Evolutionary conservation across 106 monocot genomes (phyloP).

Genomic region (Dioscorea dumetorum): DNA sequence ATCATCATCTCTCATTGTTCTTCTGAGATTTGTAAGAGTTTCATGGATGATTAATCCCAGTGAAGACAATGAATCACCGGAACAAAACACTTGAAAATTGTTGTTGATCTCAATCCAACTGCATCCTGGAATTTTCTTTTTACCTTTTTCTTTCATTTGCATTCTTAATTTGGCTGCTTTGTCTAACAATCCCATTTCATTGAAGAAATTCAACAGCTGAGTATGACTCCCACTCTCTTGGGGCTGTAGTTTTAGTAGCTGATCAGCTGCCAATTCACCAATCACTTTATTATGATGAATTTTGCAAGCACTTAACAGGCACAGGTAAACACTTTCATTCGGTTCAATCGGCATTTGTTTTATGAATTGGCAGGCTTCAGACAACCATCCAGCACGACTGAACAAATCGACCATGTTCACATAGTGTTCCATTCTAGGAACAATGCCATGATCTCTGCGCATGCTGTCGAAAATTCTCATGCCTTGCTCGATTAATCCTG

Average conservation of each 20-base stretch:
- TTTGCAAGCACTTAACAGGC: slow-evolving; percentile 37
- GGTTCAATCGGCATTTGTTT: slow-evolving; percentile 13
- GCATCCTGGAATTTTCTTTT: slow-evolving; percentile 48
- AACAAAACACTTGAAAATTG: slow-evolving; percentile 34
- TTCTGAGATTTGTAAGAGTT: slow-evolving; percentile 18
- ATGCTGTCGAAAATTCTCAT: slow-evolving; percentile 23
- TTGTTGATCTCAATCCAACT: slow-evolving; percentile 50
- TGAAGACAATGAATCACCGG: slow-evolving; percentile 30
- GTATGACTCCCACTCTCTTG: slow-evolving; percentile 24
- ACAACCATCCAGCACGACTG: slow-evolving; percentile 30
- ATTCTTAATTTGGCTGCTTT: slow-evolving; percentile 26
- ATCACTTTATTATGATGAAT: slow-evolving; percentile 9
- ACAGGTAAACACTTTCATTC: slow-evolving; percentile 26
- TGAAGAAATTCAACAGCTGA: slow-evolving; percentile 39
- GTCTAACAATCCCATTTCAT: slow-evolving; percentile 29
- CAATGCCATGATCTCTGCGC: slow-evolving; percentile 17
- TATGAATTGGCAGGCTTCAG: slow-evolving; percentile 38
- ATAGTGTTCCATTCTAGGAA: slow-evolving; percentile 43
- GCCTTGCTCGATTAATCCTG: slow-evolving; percentile 34
- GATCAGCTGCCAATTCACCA: slow-evolving; percentile 30
- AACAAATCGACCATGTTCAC: slow-evolving; percentile 34
- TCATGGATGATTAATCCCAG: slow-evolving; percentile 11
- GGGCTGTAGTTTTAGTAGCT: slow-evolving; percentile 12
- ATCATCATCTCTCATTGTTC: slow-evolving; percentile 22
- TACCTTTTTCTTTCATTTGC: slow-evolving; percentile 29